Percentiles rank a stretch among this genome's conserved stretches.
These are phyloP conservation scores for Pythium angustatum DNA, from an alignment of 352 stramenopile genomes.

Conservation along the genomic window DNA sequence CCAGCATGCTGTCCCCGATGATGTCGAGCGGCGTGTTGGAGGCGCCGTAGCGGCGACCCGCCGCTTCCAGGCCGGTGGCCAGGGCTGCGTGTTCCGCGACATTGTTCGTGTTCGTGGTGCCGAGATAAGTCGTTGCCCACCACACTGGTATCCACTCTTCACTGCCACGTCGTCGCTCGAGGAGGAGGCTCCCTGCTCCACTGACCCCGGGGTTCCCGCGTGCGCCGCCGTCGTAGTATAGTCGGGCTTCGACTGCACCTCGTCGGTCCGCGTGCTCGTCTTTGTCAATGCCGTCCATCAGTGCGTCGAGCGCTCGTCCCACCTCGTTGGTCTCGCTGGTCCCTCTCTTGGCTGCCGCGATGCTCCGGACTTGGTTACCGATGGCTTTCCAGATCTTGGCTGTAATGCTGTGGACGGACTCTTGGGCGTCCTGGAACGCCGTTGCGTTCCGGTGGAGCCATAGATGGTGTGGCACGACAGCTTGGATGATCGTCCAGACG, in stretches of 20 bases:
- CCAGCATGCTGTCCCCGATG: conserved; percentile 14
- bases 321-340: background rate
- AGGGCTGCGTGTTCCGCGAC: conserved; percentile 1
- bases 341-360: background rate
- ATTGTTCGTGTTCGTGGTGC: background rate
- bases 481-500: conserved; percentile 3
- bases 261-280: background rate
- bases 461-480: conserved; percentile 1
- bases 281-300: background rate
- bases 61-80: background rate
- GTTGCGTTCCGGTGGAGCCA: conserved; percentile 10
- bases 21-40: background rate
- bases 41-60: background rate
- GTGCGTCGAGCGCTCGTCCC: background rate
- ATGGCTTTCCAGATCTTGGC: background rate
- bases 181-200: conserved; percentile 3
- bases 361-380: background rate
- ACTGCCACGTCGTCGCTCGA: background rate
- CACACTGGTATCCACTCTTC: background rate
- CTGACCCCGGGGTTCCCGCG: conserved; percentile 1
- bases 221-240: conserved; percentile 11
- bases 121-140: conserved; percentile 7
- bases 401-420: background rate
- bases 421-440: background rate
- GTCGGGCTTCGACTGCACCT: background rate